These are phyloP conservation scores for Aspergillus sp. DNA, from an alignment of 2,329 filamentous ascomycete species.

Conservation along the genomic window DNA sequence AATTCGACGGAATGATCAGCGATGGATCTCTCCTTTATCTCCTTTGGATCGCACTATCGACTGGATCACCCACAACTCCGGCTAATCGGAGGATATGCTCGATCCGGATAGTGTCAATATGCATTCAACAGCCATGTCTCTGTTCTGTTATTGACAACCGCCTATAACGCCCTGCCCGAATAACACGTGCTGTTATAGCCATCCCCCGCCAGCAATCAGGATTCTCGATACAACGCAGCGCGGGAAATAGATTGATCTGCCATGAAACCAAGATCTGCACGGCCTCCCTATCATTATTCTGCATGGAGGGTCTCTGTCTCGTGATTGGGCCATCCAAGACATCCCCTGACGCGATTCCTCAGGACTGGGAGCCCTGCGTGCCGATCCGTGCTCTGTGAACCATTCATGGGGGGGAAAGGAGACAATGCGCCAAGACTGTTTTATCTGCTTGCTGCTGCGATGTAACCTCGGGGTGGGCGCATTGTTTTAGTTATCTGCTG, in stretches of 20 bases:
- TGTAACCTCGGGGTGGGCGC: slow-evolving; percentile 1
- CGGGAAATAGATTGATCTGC: background rate
- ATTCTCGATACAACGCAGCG: background rate
- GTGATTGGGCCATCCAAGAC: background rate
- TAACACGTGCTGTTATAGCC: background rate
- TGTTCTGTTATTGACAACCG: too few relatives aligned
- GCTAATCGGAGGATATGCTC: too few relatives aligned
- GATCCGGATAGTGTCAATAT: too few relatives aligned
- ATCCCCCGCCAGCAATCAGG: too few relatives aligned
- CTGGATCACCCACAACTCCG: too few relatives aligned
- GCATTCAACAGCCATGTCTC: too few relatives aligned
- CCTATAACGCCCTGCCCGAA: background rate
- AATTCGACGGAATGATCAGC: too few relatives aligned
- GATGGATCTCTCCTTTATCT: too few relatives aligned
- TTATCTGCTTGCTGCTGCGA: background rate
- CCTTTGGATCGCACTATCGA: too few relatives aligned
- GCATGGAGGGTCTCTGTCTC: background rate
- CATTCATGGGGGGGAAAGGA: background rate
- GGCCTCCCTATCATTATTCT: background rate
- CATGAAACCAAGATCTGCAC: background rate
- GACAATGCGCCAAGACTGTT: background rate
- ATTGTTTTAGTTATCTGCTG: background rate
- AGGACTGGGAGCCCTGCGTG: background rate
- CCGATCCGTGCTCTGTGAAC: background rate
- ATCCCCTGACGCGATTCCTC: background rate